Percentiles rank a stretch among this genome's conserved stretches.
phyloP scores from a whole-genome alignment of 2,329 filamentous ascomycete species.

The Peltaster fructicola region DNA sequence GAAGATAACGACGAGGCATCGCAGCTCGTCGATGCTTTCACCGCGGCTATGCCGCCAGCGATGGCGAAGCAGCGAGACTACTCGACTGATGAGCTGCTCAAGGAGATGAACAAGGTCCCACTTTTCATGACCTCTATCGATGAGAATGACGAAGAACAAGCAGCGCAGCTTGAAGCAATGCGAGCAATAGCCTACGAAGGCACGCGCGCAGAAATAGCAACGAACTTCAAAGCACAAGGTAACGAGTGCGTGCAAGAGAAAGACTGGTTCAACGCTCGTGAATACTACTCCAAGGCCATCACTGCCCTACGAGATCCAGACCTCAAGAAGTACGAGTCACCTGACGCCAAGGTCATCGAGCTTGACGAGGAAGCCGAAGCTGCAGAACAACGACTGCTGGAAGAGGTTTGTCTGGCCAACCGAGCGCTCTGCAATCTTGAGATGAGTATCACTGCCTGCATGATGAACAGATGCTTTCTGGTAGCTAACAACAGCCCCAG shows the following conservation, averaged over 20 bases:
- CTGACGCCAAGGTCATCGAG: constrained; percentile 30
- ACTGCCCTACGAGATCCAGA: constrained; percentile 47
- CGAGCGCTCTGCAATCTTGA: constrained; percentile 79
- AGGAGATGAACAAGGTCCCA: constrained; percentile 53
- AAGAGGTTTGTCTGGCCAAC: constrained; percentile 70
- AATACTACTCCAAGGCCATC: constrained; percentile 84
- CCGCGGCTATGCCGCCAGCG: constrained; percentile 36
- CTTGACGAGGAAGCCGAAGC: constrained; percentile 43
- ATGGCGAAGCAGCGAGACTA: constrained; percentile 40
- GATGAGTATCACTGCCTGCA: constrained; percentile 35
- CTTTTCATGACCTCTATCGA: constrained; percentile 92
- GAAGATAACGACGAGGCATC: background rate
- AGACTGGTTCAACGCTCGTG: constrained; percentile 65
- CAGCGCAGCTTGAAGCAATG: constrained; percentile 68
- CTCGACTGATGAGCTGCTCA: constrained; percentile 41
- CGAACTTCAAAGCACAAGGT: constrained; percentile 76
- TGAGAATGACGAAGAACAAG: constrained; percentile 46
- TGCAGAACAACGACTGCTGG: constrained; percentile 41
- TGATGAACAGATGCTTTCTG: constrained; percentile 3
- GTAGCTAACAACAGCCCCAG: constrained; percentile 21
- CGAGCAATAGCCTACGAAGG: constrained; percentile 88
- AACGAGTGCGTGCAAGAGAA: constrained; percentile 69
- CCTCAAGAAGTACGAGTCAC: constrained; percentile 27
- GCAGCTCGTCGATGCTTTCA: too few relatives aligned
- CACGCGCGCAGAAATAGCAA: constrained; percentile 62